Conservation (phyloP, 2,329 filamentous ascomycete genomes). For the Amauroascus verrucosus region DNA sequence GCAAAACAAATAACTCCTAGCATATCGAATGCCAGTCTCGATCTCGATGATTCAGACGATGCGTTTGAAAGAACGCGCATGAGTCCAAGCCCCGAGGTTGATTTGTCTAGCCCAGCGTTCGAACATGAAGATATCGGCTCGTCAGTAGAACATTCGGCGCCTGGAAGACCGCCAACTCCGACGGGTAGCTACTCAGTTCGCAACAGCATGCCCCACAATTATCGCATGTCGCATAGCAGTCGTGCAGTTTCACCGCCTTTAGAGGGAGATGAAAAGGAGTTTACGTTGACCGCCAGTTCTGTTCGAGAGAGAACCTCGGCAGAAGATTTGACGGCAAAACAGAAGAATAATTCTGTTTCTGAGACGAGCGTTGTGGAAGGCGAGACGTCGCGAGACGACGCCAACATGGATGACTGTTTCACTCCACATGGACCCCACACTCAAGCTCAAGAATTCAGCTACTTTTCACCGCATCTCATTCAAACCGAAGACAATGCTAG, state of each 20-base stretch:
- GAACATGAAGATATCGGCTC: constrained; percentile 51
- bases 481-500: constrained; percentile 18
- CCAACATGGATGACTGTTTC: constrained; percentile 21
- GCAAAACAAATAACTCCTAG: constrained; percentile 70
- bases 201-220: constrained; percentile 37
- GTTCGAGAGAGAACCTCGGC: constrained; percentile 51
- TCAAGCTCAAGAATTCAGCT: constrained; percentile 19
- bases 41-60: constrained; percentile 44
- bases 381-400: constrained; percentile 15
- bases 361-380: background rate
- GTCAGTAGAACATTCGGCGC: constrained; percentile 18
- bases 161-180: constrained; percentile 10
- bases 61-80: constrained; percentile 54
- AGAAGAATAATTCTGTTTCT: background rate
- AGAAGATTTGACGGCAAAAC: constrained; percentile 19
- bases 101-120: constrained; percentile 76
- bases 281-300: constrained; percentile 85
- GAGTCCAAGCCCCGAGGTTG: constrained; percentile 86
- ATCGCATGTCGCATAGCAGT: constrained; percentile 51
- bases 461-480: constrained; percentile 7
- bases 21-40: constrained; percentile 57
- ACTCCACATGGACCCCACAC: constrained; percentile 6
- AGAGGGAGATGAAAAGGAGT: constrained; percentile 46
- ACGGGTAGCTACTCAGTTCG: constrained; percentile 10
- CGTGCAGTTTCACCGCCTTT: constrained; percentile 32